Percentiles rank a stretch among this genome's conserved stretches.
phyloP scores from a whole-genome alignment of 805 yeast species.

The Candida sonorensis region DNA sequence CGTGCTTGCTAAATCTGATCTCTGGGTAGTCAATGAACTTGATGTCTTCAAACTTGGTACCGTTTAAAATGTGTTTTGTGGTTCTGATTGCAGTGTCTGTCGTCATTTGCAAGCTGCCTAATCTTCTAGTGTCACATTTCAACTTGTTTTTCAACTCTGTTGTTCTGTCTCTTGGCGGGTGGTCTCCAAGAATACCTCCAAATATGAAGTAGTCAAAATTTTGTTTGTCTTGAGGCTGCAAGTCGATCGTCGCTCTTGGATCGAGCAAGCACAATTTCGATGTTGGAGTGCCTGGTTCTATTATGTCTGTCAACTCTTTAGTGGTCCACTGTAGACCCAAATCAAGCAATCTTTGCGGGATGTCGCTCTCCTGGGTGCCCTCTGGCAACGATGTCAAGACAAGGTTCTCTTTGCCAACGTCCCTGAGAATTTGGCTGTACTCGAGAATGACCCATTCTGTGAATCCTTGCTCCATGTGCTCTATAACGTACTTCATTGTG shows the following conservation, averaged over 20 bases:
- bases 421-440: conserved; percentile 73
- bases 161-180: conserved; percentile 90
- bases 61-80: conserved; percentile 71
- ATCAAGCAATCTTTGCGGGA: conserved; percentile 53
- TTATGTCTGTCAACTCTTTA: conserved; percentile 53
- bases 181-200: conserved; percentile 95
- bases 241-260: conserved; percentile 74
- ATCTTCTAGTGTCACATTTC: conserved; percentile 80
- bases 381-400: conserved; percentile 70
- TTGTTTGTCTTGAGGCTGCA: conserved; percentile 60
- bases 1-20: conserved; percentile 77
- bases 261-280: conserved; percentile 75
- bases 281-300: conserved; percentile 34
- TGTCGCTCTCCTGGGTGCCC: conserved; percentile 50
- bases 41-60: conserved; percentile 59
- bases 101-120: conserved; percentile 90
- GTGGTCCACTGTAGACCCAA: conserved; percentile 80
- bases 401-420: conserved; percentile 73
- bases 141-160: conserved; percentile 75
- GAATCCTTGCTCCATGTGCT: conserved; percentile 96
- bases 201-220: conserved; percentile 84
- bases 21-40: conserved; percentile 91
- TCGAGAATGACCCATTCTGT: conserved; percentile 94
- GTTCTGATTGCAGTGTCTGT: conserved; percentile 96
- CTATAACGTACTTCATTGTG: conserved; percentile 85